phyloP scores from a whole-genome alignment of 1,284 basidiomycete genomes.

The Lentinula novae-zelandiae region DNA sequence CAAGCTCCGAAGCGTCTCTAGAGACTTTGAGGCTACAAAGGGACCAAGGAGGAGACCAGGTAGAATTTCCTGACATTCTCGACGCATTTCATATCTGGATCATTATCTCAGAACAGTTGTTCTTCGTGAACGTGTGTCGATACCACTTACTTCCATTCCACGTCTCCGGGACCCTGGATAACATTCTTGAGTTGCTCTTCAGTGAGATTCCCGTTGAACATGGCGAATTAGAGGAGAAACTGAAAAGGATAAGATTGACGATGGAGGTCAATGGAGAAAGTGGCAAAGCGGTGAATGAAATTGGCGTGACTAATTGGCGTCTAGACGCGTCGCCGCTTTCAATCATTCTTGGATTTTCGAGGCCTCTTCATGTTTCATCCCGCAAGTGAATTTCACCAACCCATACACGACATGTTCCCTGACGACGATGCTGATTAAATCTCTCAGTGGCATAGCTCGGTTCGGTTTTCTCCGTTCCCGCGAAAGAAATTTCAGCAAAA shows the following conservation, averaged over 20 bases:
- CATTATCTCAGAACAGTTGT: background rate
- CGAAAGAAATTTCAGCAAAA: background rate
- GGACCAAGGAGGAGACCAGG: conserved; percentile 84
- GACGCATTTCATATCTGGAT: conserved; percentile 87
- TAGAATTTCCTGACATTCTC: conserved; percentile 90
- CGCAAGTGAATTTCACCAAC: background rate
- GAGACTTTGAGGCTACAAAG: conserved; percentile 81
- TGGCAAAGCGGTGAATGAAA: background rate
- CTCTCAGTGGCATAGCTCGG: background rate
- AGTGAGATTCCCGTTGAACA: conserved; percentile 21
- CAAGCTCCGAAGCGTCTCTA: conserved; percentile 60
- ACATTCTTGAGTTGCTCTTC: conserved; percentile 59
- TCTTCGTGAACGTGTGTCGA: background rate
- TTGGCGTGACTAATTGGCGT: conserved; percentile 4
- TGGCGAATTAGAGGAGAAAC: background rate
- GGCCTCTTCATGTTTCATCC: too few relatives aligned
- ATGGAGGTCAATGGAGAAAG: background rate
- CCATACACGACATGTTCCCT: background rate
- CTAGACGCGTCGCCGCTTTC: background rate
- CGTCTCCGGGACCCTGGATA: conserved; percentile 71
- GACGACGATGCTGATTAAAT: background rate
- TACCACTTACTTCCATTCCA: conserved; percentile 67
- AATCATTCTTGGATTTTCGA: background rate
- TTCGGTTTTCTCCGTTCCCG: too few relatives aligned
- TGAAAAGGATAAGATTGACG: background rate